Percentiles rank a stretch among this genome's conserved stretches.
These are phyloP conservation scores for Chalaropsis thielavioides DNA, from an alignment of 2,329 filamentous ascomycete genomes.

Conservation along the genomic window DNA sequence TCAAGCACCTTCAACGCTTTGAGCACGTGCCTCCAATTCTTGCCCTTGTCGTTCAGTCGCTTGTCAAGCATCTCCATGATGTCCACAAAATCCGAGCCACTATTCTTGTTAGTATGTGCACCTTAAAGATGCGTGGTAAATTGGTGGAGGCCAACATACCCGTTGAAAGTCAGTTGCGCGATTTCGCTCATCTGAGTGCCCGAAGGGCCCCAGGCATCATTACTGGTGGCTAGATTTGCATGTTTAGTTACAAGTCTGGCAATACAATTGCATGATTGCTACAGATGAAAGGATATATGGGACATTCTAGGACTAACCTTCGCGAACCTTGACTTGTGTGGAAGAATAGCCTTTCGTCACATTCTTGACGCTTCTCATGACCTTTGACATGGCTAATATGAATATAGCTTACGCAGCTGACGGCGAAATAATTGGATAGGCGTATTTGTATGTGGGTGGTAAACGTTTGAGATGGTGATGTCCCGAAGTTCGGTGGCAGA, in stretches of 20 bases:
- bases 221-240: conserved; percentile 67
- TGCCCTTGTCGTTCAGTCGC: conserved; percentile 95
- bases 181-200: conserved; percentile 99
- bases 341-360: conserved; percentile 97
- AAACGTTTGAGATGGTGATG: background rate
- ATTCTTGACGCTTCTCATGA: conserved; percentile 96
- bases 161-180: conserved; percentile 93
- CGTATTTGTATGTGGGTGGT: background rate
- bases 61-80: conserved; percentile 99
- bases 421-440: background rate
- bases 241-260: conserved; percentile 4
- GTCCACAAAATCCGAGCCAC: conserved; percentile 94
- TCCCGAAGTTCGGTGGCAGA: background rate
- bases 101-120: conserved; percentile 25
- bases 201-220: conserved; percentile 95
- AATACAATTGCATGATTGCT: background rate
- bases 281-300: too few species aligned
- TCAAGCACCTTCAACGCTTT: conserved; percentile 96
- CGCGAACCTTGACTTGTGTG: conserved; percentile 94
- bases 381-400: conserved; percentile 65
- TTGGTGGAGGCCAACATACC: conserved; percentile 42
- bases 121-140: background rate
- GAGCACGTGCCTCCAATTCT: conserved; percentile 97
- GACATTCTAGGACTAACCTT: conserved; percentile 48
- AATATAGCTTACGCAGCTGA: conserved; percentile 15